These are phyloP conservation scores for Aureobasidium namibiae DNA, from an alignment of 2,329 filamentous ascomycete genomes.

Conservation along the genomic window DNA sequence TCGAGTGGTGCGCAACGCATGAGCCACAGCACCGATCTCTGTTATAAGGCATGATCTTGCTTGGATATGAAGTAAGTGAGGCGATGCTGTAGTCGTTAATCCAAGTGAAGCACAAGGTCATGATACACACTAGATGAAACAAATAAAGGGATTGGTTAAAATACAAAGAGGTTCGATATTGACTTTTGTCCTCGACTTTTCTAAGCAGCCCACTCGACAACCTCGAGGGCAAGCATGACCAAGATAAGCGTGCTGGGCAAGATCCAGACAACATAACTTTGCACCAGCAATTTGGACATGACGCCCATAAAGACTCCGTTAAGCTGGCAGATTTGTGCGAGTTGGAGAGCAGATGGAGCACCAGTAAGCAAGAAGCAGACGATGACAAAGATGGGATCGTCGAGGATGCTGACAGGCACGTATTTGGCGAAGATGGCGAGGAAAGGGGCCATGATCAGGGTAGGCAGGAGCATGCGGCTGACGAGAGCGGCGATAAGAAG, in stretches of 20 bases:
- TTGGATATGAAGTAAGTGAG: too few species aligned
- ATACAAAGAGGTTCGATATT: neutral
- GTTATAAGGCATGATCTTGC: too few species aligned
- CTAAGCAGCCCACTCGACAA: slow-evolving; percentile 70
- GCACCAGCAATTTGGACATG: slow-evolving; percentile 88
- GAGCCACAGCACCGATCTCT: too few species aligned
- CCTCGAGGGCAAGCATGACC: slow-evolving; percentile 85
- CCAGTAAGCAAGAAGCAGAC: slow-evolving; percentile 95
- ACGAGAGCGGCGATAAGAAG: slow-evolving; percentile 79
- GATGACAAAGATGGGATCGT: slow-evolving; percentile 96
- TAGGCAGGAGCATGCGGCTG: slow-evolving; percentile 87
- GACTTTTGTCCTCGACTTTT: neutral
- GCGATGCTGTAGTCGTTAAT: too few species aligned
- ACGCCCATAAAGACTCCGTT: slow-evolving; percentile 93
- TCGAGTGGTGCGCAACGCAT: too few species aligned
- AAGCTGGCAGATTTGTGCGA: slow-evolving; percentile 97
- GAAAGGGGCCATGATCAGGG: slow-evolving; percentile 83
- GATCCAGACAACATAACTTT: slow-evolving; percentile 97
- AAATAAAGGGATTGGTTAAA: neutral
- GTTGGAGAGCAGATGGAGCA: slow-evolving; percentile 83
- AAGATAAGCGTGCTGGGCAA: slow-evolving; percentile 84
- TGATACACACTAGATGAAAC: neutral
- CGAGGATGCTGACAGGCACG: slow-evolving; percentile 84
- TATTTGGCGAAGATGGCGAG: slow-evolving; percentile 83
- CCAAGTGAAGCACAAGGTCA: too few species aligned